Evolutionary conservation across 164 flowering plant genomes (phyloP).

Genomic region (Sedum album): DNA sequence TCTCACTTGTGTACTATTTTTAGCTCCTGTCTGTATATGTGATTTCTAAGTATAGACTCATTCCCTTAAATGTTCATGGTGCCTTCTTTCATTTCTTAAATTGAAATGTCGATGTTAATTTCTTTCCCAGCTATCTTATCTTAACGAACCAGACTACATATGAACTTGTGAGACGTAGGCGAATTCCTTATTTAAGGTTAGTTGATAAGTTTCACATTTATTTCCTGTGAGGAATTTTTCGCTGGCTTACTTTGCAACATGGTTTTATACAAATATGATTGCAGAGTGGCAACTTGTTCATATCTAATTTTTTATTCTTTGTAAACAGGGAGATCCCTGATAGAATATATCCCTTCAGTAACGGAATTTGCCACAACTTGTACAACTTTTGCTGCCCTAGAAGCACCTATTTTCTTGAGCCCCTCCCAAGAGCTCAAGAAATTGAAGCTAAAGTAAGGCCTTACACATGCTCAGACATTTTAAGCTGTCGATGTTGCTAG

Average conservation of each 20-base stretch:
- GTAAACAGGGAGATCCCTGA: conserved; percentile 62
- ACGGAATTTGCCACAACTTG: conserved; percentile 69
- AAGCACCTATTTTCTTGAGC: conserved; percentile 37
- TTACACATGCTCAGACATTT: conserved; percentile 54
- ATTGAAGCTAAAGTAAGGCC: conserved; percentile 62
- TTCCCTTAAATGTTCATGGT: too few species aligned
- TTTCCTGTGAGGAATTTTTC: neutral
- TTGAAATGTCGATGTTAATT: neutral
- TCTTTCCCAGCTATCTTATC: conserved; percentile 61
- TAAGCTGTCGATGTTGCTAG: conserved; percentile 74
- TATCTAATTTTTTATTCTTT: neutral
- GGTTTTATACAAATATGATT: neutral
- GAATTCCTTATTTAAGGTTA: conserved; percentile 72
- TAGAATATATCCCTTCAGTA: conserved; percentile 80
- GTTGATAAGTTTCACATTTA: conserved; percentile 1
- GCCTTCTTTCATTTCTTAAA: too few species aligned
- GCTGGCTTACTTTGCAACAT: neutral
- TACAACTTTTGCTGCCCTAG: conserved; percentile 56
- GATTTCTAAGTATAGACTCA: too few species aligned
- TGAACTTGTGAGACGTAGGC: conserved; percentile 85
- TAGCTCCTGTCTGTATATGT: neutral
- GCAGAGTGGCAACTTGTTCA: neutral
- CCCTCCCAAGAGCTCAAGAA: conserved; percentile 57
- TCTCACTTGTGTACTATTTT: neutral
- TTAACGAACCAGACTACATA: conserved; percentile 91